Conservation (phyloP, 768 basidiomycete species). For the Mycena galericulata region DNA sequence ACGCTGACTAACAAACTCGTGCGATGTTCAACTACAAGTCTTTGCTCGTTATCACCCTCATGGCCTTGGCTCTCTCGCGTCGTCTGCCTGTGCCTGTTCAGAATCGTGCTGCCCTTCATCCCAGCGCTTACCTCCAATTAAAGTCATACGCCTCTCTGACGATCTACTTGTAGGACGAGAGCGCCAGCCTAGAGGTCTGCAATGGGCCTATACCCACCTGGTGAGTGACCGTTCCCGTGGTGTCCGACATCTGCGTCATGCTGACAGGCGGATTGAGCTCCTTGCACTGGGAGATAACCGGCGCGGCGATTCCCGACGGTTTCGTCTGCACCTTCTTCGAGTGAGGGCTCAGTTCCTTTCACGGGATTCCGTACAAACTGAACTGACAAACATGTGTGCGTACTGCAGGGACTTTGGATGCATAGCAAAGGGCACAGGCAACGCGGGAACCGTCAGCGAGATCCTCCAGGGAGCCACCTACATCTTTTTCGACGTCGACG, state of each 20-base stretch:
- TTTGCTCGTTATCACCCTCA: too few relatives aligned
- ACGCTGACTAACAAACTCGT: too few relatives aligned
- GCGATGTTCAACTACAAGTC: background rate
- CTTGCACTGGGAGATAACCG: conserved; percentile 11
- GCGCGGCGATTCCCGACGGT: background rate
- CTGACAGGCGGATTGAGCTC: conserved; percentile 5
- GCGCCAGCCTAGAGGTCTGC: background rate
- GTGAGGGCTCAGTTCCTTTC: too few relatives aligned
- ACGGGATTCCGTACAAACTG: too few relatives aligned
- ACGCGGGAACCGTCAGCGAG: too few relatives aligned
- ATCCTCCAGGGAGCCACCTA: too few relatives aligned
- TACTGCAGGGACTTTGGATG: too few relatives aligned
- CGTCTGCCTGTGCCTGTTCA: too few relatives aligned
- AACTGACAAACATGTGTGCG: too few relatives aligned
- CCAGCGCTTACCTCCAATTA: background rate
- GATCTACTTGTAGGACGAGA: background rate
- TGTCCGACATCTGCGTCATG: conserved; percentile 8
- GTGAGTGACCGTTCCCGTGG: background rate
- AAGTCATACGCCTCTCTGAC: background rate
- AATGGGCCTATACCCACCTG: background rate
- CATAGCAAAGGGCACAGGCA: too few relatives aligned
- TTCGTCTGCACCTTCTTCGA: conserved; percentile 17
- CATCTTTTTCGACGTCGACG: too few relatives aligned
- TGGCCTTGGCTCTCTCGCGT: background rate
- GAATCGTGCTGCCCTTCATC: too few relatives aligned